Evolutionary conservation across 2,329 filamentous ascomycete genomes (phyloP).

Genomic region (Lasiodiplodia sp.): DNA sequence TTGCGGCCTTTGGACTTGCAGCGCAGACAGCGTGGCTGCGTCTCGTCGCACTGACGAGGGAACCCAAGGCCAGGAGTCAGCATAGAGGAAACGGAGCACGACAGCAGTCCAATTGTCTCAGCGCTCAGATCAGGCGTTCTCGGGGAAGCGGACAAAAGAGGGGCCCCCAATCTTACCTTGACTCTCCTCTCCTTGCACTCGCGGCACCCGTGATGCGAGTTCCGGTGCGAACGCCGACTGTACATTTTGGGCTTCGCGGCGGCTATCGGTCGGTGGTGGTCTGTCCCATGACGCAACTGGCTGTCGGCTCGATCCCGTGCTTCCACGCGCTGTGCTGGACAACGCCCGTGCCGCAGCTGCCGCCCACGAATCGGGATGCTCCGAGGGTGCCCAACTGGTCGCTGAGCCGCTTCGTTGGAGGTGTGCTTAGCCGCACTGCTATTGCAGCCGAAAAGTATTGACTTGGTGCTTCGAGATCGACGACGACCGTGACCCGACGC

Average conservation of each 20-base stretch:
- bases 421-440: neutral
- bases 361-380: neutral
- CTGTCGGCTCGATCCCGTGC: neutral
- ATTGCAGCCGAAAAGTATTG: neutral
- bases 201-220: slow-evolving; percentile 22
- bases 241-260: neutral
- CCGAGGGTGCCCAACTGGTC: neutral
- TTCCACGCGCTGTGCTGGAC: neutral
- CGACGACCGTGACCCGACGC: neutral
- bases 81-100: neutral
- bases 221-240: slow-evolving; percentile 8
- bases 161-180: neutral
- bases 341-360: slow-evolving; percentile 9
- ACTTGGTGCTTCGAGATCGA: neutral
- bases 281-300: slow-evolving; percentile 5
- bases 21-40: slow-evolving; percentile 17
- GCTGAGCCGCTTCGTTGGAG: neutral
- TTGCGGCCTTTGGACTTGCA: slow-evolving; percentile 8
- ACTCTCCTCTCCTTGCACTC: slow-evolving; percentile 21
- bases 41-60: slow-evolving; percentile 16
- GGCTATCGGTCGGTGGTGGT: neutral
- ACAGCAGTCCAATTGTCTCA: neutral
- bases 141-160: neutral
- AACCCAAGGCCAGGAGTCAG: neutral
- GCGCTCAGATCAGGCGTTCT: neutral